Base-by-base conservation (phyloP, 805 yeast genomes). In the Millerago galiae region DNA sequence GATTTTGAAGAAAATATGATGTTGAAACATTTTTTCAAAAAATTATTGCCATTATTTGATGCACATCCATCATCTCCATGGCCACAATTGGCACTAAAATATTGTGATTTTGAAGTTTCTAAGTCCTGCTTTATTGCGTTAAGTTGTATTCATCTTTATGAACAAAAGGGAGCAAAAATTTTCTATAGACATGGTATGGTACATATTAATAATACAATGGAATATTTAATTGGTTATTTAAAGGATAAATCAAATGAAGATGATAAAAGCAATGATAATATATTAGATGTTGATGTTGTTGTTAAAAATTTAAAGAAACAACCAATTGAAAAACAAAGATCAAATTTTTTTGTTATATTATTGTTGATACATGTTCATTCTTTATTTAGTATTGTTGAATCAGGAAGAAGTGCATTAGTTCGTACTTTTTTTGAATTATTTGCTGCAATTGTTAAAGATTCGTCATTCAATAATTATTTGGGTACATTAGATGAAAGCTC, bases 1-100 rank as follows among this genome's bases (percentile, higher is more conserved):
- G 65, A 68, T 35, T 55, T 67, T 21, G 79, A 76, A 44, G 82
- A 77, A 47, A 74, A 73, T 43, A 69, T 67, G 65, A 72, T 77
- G 68, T 51, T 77, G 44, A 71, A 69, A 46, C 81, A 77, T 54
- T 77, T 75, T 50, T 77, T 76, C 55, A 71, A 73, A 48, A 70
- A 73, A 45, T 60, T 77, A 30, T 56, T 77, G 6, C 79, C 77
- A 2, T 51, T 76, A 33, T 55, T 76, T 28, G 82, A 77, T 58
- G 79, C 79, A 0, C 81, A 77, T 52, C 82, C 81, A 0, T 71
- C 72, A 34, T 65, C 79, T 1, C 81, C 81, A 3, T 75, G 81
- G 81, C 82, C 82, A 0, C 76, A 75, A 44, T 55, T 77, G 43
- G 79, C 79, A 34, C 60, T 77, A 46, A 68, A 71, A 40, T 76